These are phyloP conservation scores for Shiraia sp. DNA, from an alignment of 2,329 filamentous ascomycete genomes.

Conservation along the genomic window DNA sequence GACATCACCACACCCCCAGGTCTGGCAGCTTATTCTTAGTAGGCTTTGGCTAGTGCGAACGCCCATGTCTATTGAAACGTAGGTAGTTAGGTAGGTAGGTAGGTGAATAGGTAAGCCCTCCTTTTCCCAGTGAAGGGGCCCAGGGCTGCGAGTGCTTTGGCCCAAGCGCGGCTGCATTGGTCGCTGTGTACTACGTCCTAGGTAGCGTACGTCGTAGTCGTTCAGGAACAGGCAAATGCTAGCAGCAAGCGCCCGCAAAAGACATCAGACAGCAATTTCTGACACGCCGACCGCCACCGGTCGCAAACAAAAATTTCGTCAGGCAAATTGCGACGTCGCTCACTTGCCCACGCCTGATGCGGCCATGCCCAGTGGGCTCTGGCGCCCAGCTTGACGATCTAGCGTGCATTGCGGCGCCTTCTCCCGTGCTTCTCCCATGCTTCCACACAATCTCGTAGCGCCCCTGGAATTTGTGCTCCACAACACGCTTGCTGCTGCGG, in stretches of 20 bases:
- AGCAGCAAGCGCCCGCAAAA: slow-evolving; percentile 18
- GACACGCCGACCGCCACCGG: slow-evolving; percentile 31
- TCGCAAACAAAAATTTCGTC: slow-evolving; percentile 21
- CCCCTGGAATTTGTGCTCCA: slow-evolving; percentile 30
- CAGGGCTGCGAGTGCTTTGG: slow-evolving; percentile 21
- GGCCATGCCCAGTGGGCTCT: slow-evolving; percentile 6
- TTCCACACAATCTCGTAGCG: slow-evolving; percentile 38
- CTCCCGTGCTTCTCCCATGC: slow-evolving; percentile 45
- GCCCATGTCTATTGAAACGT: slow-evolving; percentile 34
- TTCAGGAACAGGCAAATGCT: slow-evolving; percentile 41
- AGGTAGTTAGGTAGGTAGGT: too few species aligned
- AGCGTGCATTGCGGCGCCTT: slow-evolving; percentile 34
- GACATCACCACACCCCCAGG: slow-evolving; percentile 34
- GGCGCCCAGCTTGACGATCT: slow-evolving; percentile 27
- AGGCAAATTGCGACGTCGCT: slow-evolving; percentile 34
- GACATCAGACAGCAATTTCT: slow-evolving; percentile 27
- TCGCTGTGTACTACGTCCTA: neutral
- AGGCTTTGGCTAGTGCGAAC: slow-evolving; percentile 35
- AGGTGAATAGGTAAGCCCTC: too few species aligned
- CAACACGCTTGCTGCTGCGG: slow-evolving; percentile 4
- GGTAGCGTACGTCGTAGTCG: slow-evolving; percentile 4
- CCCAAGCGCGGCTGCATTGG: slow-evolving; percentile 23
- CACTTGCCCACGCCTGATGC: slow-evolving; percentile 18
- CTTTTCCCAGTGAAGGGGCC: slow-evolving; percentile 23
- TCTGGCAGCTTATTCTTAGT: slow-evolving; percentile 29